These are phyloP conservation scores for Seiridium unicorne DNA, from an alignment of 2,329 filamentous ascomycete genomes.

Conservation along the genomic window DNA sequence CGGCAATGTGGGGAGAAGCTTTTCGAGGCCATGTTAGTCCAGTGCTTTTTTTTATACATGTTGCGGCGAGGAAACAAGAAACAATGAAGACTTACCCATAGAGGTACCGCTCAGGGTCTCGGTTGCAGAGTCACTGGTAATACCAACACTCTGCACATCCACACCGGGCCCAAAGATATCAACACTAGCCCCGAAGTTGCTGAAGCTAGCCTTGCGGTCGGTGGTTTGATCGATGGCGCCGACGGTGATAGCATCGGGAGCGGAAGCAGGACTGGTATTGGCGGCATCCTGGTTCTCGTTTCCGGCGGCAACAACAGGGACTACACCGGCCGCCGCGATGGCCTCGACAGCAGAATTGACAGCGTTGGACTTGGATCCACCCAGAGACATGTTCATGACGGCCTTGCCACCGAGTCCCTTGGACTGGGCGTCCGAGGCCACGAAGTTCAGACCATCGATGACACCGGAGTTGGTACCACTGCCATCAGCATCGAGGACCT, in stretches of 20 bases:
- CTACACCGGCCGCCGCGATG: constrained; percentile 48
- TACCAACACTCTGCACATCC: constrained; percentile 50
- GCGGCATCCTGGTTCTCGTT: constrained; percentile 54
- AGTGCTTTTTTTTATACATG: neutral
- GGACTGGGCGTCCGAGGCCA: constrained; percentile 43
- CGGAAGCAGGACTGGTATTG: constrained; percentile 53
- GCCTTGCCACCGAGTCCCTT: constrained; percentile 47
- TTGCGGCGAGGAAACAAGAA: neutral
- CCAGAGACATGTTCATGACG: constrained; percentile 65
- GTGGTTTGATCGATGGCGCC: constrained; percentile 54
- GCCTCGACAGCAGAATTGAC: constrained; percentile 55
- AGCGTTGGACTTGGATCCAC: constrained; percentile 45
- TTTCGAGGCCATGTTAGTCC: constrained; percentile 25
- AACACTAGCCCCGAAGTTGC: constrained; percentile 55
- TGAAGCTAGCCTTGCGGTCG: constrained; percentile 51
- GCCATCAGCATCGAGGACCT: constrained; percentile 54
- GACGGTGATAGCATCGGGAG: constrained; percentile 56
- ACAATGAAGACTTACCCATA: constrained; percentile 43
- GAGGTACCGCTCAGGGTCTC: constrained; percentile 52
- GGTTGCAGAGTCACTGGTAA: constrained; percentile 44
- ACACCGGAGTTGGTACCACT: constrained; percentile 49
- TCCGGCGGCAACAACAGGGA: constrained; percentile 59
- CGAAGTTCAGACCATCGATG: constrained; percentile 59
- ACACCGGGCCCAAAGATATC: constrained; percentile 58
- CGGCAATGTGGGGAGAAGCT: constrained; percentile 66